Percentiles rank a stretch among this genome's conserved stretches.
Conservation (phyloP, 78 protist genomes). For the Polysphondylium violaceum region DNA sequence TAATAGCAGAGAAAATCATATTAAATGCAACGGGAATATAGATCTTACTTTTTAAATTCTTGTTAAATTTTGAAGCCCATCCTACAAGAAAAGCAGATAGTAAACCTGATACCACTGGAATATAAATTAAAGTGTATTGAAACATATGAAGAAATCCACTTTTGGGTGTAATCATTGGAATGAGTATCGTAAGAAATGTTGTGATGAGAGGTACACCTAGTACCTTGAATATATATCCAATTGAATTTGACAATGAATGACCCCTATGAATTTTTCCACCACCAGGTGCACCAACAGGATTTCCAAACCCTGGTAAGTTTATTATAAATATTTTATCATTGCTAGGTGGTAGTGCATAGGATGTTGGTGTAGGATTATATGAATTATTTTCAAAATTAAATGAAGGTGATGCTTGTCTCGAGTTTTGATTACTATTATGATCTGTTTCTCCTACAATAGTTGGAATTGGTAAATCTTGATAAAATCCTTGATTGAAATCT, state of each 20-base stretch:
- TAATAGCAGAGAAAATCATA: neutral
- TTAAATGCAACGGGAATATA: conserved; percentile 19
- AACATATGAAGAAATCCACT: conserved; percentile 40
- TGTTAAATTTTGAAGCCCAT: conserved; percentile 29
- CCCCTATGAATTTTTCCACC: neutral
- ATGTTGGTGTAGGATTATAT: neutral
- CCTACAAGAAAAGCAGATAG: conserved; percentile 27
- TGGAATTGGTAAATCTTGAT: conserved; percentile 13
- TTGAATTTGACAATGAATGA: neutral
- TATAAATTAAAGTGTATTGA: conserved; percentile 36
- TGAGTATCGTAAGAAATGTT: neutral
- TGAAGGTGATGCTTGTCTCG: neutral
- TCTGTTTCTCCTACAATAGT: neutral
- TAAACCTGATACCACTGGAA: conserved; percentile 24
- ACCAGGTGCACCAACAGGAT: neutral
- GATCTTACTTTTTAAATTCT: no score
- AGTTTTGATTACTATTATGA: neutral
- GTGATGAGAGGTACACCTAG: conserved; percentile 36
- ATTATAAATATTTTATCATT: no score
- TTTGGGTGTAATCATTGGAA: conserved; percentile 12
- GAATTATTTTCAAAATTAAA: neutral
- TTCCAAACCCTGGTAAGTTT: neutral
- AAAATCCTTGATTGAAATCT: neutral
- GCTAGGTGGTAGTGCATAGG: no score
- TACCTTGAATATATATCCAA: neutral